Percentiles rank a stretch among this genome's conserved stretches.
Conservation (phyloP, 164 flowering plant species). For the Annona squamosa region DNA sequence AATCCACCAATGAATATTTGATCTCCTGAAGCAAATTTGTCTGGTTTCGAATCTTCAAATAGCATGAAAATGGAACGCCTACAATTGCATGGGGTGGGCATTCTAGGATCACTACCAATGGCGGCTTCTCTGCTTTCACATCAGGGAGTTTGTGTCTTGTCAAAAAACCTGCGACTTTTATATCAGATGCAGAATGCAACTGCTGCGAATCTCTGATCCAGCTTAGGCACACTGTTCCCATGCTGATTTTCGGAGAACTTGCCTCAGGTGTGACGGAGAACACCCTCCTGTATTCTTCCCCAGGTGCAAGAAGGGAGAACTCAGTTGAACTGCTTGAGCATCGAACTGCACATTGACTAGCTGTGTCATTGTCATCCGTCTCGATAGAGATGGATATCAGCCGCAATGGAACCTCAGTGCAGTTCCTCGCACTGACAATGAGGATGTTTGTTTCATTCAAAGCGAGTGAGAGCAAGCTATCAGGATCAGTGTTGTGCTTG, state of each 20-base stretch:
- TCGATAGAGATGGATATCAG: conserved; percentile 55
- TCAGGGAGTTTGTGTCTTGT: conserved; percentile 69
- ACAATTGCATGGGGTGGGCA: conserved; percentile 85
- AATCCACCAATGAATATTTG: conserved; percentile 60
- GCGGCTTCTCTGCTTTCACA: conserved; percentile 59
- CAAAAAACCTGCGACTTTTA: conserved; percentile 24
- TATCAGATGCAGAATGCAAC: conserved; percentile 6
- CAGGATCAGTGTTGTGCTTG: conserved; percentile 34
- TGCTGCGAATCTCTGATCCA: conserved; percentile 55
- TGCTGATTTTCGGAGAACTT: conserved; percentile 25
- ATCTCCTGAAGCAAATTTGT: conserved; percentile 79
- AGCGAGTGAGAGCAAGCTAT: conserved; percentile 42
- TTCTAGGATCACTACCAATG: conserved; percentile 56
- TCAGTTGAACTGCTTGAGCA: conserved; percentile 24
- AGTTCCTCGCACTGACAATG: conserved; percentile 58
- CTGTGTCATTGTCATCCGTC: conserved; percentile 29
- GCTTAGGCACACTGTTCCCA: conserved; percentile 52
- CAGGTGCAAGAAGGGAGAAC: conserved; percentile 51
- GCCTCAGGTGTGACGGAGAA: conserved; percentile 50
- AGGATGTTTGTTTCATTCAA: conserved; percentile 56
- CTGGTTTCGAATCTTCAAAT: conserved; percentile 53
- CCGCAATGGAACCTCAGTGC: conserved; percentile 67
- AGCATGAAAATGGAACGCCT: conserved; percentile 77
- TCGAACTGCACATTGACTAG: conserved; percentile 26
- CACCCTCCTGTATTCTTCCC: conserved; percentile 78